Evolutionary conservation across 1,284 basidiomycete genomes (phyloP).

Genomic region (Tilletia horrida): DNA sequence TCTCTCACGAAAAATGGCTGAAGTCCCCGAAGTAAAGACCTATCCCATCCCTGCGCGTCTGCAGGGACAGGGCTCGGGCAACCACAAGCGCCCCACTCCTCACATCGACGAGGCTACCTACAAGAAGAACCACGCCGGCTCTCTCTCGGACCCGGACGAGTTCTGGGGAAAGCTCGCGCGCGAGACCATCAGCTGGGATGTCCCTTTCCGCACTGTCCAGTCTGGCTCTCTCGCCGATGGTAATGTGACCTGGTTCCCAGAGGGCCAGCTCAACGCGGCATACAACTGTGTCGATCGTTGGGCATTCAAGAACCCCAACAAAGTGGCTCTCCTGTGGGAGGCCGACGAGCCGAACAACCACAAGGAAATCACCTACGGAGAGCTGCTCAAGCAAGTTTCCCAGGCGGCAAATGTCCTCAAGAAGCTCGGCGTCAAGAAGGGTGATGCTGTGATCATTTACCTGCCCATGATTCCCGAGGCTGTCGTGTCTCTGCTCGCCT

Average conservation of each 20-base stretch:
- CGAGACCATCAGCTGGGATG: slow-evolving; percentile 81
- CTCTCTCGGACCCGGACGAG: slow-evolving; percentile 40
- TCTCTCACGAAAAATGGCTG: slow-evolving; percentile 23
- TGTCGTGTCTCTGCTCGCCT: slow-evolving; percentile 90
- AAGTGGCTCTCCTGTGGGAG: slow-evolving; percentile 95
- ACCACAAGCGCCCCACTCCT: slow-evolving; percentile 37
- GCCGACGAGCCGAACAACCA: slow-evolving; percentile 74
- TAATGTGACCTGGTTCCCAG: slow-evolving; percentile 84
- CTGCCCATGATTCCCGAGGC: slow-evolving; percentile 63
- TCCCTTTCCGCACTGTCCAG: slow-evolving; percentile 82
- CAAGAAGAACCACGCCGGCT: slow-evolving; percentile 35
- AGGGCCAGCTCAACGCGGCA: slow-evolving; percentile 64
- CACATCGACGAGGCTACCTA: slow-evolving; percentile 41
- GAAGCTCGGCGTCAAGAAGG: slow-evolving; percentile 85
- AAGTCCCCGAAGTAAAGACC: slow-evolving; percentile 31
- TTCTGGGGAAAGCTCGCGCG: slow-evolving; percentile 66
- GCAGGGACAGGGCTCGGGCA: slow-evolving; percentile 30
- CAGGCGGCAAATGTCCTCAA: slow-evolving; percentile 88
- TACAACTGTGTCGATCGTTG: slow-evolving; percentile 98
- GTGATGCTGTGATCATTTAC: slow-evolving; percentile 74
- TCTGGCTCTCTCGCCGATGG: slow-evolving; percentile 80
- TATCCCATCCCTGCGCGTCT: slow-evolving; percentile 43
- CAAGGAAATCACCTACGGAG: slow-evolving; percentile 53
- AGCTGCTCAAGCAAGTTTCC: slow-evolving; percentile 79
- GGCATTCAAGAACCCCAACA: slow-evolving; percentile 86